These are phyloP conservation scores for Paracoccidioides lutzii DNA, from an alignment of 2,329 filamentous ascomycete species.

Conservation along the genomic window DNA sequence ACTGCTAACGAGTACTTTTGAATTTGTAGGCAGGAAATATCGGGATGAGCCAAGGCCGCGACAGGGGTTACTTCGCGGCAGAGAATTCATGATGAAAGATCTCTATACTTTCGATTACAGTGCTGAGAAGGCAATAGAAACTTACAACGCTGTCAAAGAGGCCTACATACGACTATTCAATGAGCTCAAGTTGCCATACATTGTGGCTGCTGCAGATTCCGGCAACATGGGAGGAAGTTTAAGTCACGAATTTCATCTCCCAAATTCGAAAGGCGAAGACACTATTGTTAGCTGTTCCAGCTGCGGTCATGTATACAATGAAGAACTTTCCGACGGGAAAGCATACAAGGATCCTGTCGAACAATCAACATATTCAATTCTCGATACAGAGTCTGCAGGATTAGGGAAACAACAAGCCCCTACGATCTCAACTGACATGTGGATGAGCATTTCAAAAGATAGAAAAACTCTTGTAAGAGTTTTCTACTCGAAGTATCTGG, in stretches of 20 bases:
- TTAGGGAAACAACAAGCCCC: constrained; percentile 13
- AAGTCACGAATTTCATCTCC: constrained; percentile 90
- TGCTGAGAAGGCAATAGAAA: constrained; percentile 55
- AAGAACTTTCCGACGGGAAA: constrained; percentile 58
- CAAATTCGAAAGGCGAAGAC: constrained; percentile 70
- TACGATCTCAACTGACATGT: constrained; percentile 27
- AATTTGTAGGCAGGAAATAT: constrained; percentile 64
- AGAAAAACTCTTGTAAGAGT: constrained; percentile 55
- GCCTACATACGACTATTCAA: constrained; percentile 69
- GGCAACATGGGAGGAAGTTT: constrained; percentile 91
- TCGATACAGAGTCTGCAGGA: constrained; percentile 2
- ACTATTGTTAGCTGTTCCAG: constrained; percentile 59
- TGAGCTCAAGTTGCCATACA: constrained; percentile 68
- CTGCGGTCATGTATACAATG: constrained; percentile 71
- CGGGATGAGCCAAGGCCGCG: constrained; percentile 82
- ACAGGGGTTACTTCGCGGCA: constrained; percentile 71
- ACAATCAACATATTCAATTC: neutral
- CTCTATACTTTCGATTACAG: constrained; percentile 85
- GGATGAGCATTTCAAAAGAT: constrained; percentile 40
- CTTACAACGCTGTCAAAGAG: constrained; percentile 60
- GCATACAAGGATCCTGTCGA: constrained; percentile 18
- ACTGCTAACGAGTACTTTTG: neutral
- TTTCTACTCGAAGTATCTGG: constrained; percentile 46
- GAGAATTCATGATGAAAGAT: constrained; percentile 97
- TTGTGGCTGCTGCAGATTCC: constrained; percentile 80